These are phyloP conservation scores for Penicillium goetzii DNA, from an alignment of 495 filamentous ascomycete genomes.

Conservation along the genomic window DNA sequence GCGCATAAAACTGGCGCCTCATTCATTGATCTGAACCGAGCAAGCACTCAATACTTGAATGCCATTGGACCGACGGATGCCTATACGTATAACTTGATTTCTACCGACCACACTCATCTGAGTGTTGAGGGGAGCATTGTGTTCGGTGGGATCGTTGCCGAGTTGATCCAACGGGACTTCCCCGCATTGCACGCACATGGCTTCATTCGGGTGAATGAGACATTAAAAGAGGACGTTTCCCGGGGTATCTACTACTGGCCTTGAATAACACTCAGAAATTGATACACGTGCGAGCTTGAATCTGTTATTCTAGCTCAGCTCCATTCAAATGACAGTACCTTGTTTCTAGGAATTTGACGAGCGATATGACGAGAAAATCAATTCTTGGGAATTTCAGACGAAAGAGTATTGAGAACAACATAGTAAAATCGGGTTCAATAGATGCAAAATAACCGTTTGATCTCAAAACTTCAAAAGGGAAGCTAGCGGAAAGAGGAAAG, in stretches of 20 bases:
- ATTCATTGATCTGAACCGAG: slow-evolving; percentile 50
- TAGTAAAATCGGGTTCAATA: too few species aligned
- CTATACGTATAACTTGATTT: slow-evolving; percentile 42
- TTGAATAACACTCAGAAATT: neutral
- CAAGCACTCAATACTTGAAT: slow-evolving; percentile 48
- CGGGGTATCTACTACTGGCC: slow-evolving; percentile 37
- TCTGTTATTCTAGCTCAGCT: neutral
- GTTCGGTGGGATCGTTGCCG: slow-evolving; percentile 52
- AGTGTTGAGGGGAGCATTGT: slow-evolving; percentile 46
- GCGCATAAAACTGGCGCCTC: slow-evolving; percentile 30
- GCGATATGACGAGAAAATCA: too few species aligned
- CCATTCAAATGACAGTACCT: too few species aligned
- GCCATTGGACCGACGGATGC: slow-evolving; percentile 46
- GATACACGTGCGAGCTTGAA: neutral
- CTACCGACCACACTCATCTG: slow-evolving; percentile 51
- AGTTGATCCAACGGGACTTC: slow-evolving; percentile 36
- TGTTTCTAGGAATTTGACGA: too few species aligned
- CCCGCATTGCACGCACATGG: slow-evolving; percentile 24
- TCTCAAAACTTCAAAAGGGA: too few species aligned
- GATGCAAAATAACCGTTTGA: too few species aligned
- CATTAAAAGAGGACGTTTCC: slow-evolving; percentile 34
- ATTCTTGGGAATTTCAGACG: too few species aligned
- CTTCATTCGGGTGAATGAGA: slow-evolving; percentile 34
- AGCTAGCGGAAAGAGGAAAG: too few species aligned
- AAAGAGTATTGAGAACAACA: too few species aligned